A percentile compares a stretch with the other conserved stretches of the same genome.
Evolutionary conservation across 2,329 filamentous ascomycete genomes (phyloP).

Genomic region (Botrytis squamosa): DNA sequence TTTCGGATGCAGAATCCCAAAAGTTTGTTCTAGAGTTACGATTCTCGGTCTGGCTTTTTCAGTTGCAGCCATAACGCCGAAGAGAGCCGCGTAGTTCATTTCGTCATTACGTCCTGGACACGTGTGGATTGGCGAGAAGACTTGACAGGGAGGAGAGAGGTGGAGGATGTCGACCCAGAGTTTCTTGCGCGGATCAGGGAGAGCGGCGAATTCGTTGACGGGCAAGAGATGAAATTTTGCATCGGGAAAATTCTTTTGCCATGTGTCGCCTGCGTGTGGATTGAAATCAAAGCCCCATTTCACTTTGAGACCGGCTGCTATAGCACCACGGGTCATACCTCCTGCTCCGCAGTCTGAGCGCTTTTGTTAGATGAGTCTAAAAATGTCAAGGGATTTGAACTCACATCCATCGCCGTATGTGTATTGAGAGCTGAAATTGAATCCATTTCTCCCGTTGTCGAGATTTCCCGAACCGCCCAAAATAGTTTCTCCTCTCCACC

Average conservation of each 20-base stretch:
- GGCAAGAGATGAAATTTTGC: constrained; percentile 41
- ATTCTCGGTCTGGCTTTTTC: constrained; percentile 60
- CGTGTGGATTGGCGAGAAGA: constrained; percentile 70
- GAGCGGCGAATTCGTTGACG: constrained; percentile 49
- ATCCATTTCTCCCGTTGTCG: background rate
- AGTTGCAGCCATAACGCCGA: constrained; percentile 54
- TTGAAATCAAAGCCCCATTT: constrained; percentile 62
- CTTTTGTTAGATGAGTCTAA: background rate
- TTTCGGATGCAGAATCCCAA: constrained; percentile 52
- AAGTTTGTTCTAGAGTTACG: constrained; percentile 75
- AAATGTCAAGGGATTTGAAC: background rate
- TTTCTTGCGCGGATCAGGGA: background rate
- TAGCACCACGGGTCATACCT: constrained; percentile 64
- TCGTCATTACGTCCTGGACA: constrained; percentile 58
- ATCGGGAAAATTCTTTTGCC: constrained; percentile 26
- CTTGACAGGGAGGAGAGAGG: constrained; percentile 74
- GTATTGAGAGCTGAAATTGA: constrained; percentile 18
- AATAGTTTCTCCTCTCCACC: constrained; percentile 24
- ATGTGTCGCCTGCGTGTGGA: constrained; percentile 24
- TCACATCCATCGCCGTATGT: constrained; percentile 31
- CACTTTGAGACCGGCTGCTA: constrained; percentile 56
- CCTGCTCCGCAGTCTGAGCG: constrained; percentile 61
- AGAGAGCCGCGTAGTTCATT: constrained; percentile 60
- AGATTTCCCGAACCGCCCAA: constrained; percentile 21
- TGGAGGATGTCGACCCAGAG: constrained; percentile 65